phyloP scores from a whole-genome alignment of 2,329 filamentous ascomycete species.

The Escovopsis sp. region DNA sequence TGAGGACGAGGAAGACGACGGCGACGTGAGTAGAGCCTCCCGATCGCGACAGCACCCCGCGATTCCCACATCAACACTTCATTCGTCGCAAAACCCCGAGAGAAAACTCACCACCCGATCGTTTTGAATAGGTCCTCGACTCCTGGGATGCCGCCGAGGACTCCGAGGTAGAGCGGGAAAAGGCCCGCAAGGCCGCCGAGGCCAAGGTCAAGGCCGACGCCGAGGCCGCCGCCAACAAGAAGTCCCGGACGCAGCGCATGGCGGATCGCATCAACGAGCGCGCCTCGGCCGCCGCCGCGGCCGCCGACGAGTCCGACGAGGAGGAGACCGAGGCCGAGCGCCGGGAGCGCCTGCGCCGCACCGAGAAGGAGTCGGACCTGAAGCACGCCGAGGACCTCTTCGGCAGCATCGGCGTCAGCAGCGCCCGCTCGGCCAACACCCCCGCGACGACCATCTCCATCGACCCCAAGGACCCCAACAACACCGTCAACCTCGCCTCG shows the following conservation, averaged over 20 bases:
- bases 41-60: not conserved
- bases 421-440: slow-evolving; percentile 52
- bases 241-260: slow-evolving; percentile 74
- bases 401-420: slow-evolving; percentile 53
- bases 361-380: slow-evolving; percentile 79
- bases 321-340: slow-evolving; percentile 60
- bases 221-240: slow-evolving; percentile 79
- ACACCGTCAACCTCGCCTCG: slow-evolving; percentile 65
- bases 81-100: too few relatives aligned
- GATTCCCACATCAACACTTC: not conserved
- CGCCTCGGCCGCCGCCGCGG: slow-evolving; percentile 32
- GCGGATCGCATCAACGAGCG: slow-evolving; percentile 54
- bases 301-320: slow-evolving; percentile 44
- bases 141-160: slow-evolving; percentile 96
- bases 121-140: slow-evolving; percentile 60
- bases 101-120: not conserved
- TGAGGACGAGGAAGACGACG: slow-evolving; percentile 80
- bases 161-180: slow-evolving; percentile 91
- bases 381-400: slow-evolving; percentile 86
- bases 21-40: slow-evolving; percentile 47
- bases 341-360: slow-evolving; percentile 59
- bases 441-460: slow-evolving; percentile 51
- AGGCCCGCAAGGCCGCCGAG: slow-evolving; percentile 73
- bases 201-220: slow-evolving; percentile 82
- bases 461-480: slow-evolving; percentile 58